These are phyloP conservation scores for Russula brevipes DNA, from an alignment of 768 basidiomycete genomes.

Conservation along the genomic window DNA sequence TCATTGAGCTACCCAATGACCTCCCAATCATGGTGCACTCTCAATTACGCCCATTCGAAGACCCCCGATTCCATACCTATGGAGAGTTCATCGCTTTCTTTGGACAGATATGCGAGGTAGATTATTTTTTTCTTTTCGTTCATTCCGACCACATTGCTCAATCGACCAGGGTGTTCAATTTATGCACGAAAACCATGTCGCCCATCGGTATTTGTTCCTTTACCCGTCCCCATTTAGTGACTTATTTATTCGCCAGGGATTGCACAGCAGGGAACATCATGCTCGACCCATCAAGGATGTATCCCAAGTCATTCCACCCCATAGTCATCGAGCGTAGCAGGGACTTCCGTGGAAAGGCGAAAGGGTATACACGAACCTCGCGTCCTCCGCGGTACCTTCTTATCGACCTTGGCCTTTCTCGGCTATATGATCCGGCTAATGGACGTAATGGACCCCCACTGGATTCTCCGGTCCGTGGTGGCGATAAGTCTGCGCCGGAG, in stretches of 20 bases:
- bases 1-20: neutral
- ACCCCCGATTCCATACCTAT: neutral
- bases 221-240: too few species aligned
- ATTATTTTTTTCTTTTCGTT: neutral
- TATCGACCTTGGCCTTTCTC: too few species aligned
- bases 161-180: conserved; percentile 6
- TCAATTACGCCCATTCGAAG: neutral
- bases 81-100: neutral
- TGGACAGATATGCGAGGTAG: neutral
- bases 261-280: conserved; percentile 22
- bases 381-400: conserved; percentile 31
- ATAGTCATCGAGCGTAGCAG: conserved; percentile 2
- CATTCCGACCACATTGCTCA: neutral
- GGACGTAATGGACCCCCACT: too few species aligned
- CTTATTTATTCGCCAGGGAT: neutral
- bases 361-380: conserved; percentile 31
- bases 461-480: conserved; percentile 34
- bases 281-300: too few species aligned
- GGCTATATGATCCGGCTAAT: too few species aligned
- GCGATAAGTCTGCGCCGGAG: conserved; percentile 39
- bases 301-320: conserved; percentile 32
- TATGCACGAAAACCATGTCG: conserved; percentile 26
- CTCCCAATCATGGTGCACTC: neutral
- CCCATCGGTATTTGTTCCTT: conserved; percentile 30
- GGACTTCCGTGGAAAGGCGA: conserved; percentile 27